Evolutionary conservation across 768 basidiomycete species (phyloP), one percentile per base, ranked within the genome.

Genomic region (Sistotremastrum suecicum): DNA sequence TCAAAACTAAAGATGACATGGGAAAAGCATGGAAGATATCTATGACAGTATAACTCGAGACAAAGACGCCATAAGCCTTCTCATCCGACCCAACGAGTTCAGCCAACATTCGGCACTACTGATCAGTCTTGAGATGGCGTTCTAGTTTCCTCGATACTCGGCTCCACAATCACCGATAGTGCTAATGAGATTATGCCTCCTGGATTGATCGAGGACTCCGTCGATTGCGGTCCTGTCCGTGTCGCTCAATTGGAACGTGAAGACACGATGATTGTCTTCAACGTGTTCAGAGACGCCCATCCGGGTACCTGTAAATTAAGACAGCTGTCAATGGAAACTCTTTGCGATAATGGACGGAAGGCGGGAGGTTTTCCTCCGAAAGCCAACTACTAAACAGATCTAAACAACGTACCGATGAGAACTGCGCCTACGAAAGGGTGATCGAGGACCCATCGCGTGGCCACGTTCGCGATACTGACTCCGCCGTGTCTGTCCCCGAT

Each of bases 391-490:
- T 38, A 7, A 29, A 44, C 29, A 37, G 1, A 7, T 36, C 33
- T 9, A 37, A 12, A 7, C 20, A 38, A 51, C 65, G 20, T 50
- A 80, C 85, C 86, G 54, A 89, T 73, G 52, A 88, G 72, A 34
- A 86, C 83, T 35, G 84, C 83, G 7, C 82, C 85, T 11, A 88
- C 84, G 51, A 72, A 81, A 5, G 60, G 57, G 44, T 87, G 82
- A 63, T 89, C 83, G 20, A 89, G 67, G 0, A 87, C 80, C 85
- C 85, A 88, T 10, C 85, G 76, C 2, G 76, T 80, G 33, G 85
- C 83, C 36, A 89, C 65, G 56, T 87, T 87, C 44, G 86, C 75
- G 35, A 89, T 77, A 60, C 77, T 82, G 40, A 68, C 63, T 7
- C 74, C 72, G 20, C 68, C 71, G 58, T 85, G 78, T 28, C 71